Percentiles rank a stretch among this genome's conserved stretches.
These are phyloP conservation scores for Raddia distichophylla DNA, from an alignment of 176 grass and related monocot species.

Conservation along the genomic window DNA sequence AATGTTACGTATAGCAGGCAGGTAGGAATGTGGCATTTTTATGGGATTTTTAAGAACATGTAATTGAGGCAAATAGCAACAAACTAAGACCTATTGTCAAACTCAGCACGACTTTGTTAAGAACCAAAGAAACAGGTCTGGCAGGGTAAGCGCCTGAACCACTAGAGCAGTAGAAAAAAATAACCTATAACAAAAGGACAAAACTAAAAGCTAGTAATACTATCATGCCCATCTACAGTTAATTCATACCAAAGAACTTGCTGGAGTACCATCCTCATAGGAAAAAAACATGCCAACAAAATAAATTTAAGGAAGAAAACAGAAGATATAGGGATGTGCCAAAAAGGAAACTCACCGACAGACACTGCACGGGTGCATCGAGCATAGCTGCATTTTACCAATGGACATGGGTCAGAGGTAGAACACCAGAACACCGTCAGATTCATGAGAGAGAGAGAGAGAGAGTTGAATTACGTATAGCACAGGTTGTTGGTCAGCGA, in stretches of 20 bases:
- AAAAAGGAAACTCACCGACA: constrained; percentile 54
- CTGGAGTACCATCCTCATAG: neutral
- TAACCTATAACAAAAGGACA: neutral
- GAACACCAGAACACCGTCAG: neutral
- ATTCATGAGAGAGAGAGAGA: neutral
- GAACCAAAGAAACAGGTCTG: neutral
- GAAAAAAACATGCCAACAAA: neutral
- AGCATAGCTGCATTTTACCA: constrained; percentile 69
- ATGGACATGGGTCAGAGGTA: neutral
- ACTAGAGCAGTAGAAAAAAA: neutral
- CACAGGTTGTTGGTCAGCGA: constrained; percentile 90
- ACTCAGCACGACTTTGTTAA: neutral
- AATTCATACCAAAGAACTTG: neutral
- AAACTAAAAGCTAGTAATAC: neutral
- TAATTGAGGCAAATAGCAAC: neutral
- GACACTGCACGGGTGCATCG: constrained; percentile 87
- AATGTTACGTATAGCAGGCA: neutral
- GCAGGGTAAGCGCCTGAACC: neutral
- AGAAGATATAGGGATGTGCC: neutral
- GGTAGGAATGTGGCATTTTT: neutral
- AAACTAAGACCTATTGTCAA: neutral
- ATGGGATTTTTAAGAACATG: neutral
- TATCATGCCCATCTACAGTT: neutral
- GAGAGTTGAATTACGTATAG: constrained; percentile 60
- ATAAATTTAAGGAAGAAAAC: constrained; percentile 4